phyloP scores from a whole-genome alignment of 2,329 filamentous ascomycete genomes.

The Ceratocystis destructans region DNA sequence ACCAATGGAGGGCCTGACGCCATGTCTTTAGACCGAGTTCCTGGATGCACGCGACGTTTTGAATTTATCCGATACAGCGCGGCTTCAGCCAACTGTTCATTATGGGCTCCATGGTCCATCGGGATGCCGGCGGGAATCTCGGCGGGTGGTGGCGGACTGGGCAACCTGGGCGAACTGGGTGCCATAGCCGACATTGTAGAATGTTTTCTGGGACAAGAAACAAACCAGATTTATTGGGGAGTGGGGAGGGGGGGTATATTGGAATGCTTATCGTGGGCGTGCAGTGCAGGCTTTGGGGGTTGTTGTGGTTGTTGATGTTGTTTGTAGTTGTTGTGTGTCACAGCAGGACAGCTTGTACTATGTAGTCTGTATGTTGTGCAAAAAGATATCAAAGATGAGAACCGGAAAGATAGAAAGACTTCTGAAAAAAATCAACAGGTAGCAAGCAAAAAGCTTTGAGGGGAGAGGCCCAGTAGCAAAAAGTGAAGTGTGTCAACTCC shows the following conservation, averaged over 20 bases:
- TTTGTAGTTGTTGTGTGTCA: neutral
- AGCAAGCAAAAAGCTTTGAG: neutral
- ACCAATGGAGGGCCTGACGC: conserved; percentile 79
- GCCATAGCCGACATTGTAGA: conserved; percentile 38
- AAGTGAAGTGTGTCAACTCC: neutral
- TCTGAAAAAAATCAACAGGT: neutral
- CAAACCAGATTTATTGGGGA: too few relatives aligned
- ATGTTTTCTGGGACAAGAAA: neutral
- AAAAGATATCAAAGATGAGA: neutral
- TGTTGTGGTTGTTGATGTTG: neutral
- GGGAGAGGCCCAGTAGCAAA: neutral
- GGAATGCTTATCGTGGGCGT: neutral
- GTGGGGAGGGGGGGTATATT: neutral
- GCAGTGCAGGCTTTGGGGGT: neutral
- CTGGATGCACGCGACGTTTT: conserved; percentile 74
- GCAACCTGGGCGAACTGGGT: conserved; percentile 78
- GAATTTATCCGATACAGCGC: conserved; percentile 59
- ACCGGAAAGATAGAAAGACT: neutral
- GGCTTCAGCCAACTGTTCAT: conserved; percentile 37
- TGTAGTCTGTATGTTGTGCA: neutral
- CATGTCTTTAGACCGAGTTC: conserved; percentile 87
- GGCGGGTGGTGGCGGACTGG: conserved; percentile 84
- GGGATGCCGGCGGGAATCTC: conserved; percentile 82
- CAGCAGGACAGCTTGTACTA: neutral
- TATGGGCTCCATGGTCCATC: conserved; percentile 51